phyloP scores from a whole-genome alignment of 1,284 basidiomycete species.

The Ceratobasidium sp. region DNA sequence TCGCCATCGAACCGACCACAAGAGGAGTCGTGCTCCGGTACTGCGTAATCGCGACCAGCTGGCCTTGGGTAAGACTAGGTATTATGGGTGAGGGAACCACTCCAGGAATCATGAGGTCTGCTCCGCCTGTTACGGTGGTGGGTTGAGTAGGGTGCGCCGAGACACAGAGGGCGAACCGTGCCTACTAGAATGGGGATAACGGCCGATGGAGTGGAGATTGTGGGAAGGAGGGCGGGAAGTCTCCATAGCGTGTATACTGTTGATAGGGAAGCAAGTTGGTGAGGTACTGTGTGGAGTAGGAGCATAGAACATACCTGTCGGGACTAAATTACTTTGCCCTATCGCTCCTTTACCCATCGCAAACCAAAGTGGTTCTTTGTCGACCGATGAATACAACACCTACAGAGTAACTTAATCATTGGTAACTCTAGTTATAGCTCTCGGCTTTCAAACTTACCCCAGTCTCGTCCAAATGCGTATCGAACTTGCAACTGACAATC shows the following conservation, averaged over 20 bases:
- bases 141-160: constrained; percentile 9
- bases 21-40: constrained; percentile 60
- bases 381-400: constrained; percentile 68
- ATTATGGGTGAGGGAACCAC: constrained; percentile 62
- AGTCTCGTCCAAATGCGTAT: constrained; percentile 63
- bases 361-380: constrained; percentile 85
- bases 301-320: constrained; percentile 58
- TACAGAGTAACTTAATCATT: constrained; percentile 45
- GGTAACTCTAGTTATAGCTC: neutral
- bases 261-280: neutral
- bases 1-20: constrained; percentile 72
- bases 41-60: constrained; percentile 65
- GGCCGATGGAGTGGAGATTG: constrained; percentile 65
- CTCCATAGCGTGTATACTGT: constrained; percentile 78
- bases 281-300: constrained; percentile 13
- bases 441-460: constrained; percentile 58
- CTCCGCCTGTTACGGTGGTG: constrained; percentile 53
- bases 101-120: constrained; percentile 81
- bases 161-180: neutral
- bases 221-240: constrained; percentile 65
- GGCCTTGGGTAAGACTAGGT: constrained; percentile 52
- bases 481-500: constrained; percentile 68
- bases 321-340: constrained; percentile 65
- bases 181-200: constrained; percentile 70
- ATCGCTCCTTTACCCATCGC: constrained; percentile 64